phyloP scores from a whole-genome alignment of 352 stramenopile genomes.

The Phytophthora citricola region DNA sequence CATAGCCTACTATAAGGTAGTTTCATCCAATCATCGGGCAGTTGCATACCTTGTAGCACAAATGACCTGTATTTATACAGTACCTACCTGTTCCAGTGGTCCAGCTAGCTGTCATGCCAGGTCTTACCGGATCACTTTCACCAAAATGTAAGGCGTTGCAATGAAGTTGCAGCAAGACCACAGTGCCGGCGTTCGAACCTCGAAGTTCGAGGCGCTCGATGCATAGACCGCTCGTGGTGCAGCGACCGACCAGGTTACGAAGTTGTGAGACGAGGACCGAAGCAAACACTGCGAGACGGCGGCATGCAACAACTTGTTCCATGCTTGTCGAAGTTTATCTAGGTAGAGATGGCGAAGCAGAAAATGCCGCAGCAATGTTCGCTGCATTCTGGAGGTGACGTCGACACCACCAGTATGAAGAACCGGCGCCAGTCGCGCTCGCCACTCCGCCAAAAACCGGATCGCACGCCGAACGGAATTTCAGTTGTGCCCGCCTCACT shows the following conservation, averaged over 20 bases:
- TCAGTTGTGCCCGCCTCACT: constrained; percentile 17
- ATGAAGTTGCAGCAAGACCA: neutral
- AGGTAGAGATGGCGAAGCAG: neutral
- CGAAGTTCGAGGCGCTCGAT: neutral
- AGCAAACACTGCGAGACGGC: neutral
- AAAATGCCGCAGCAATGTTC: neutral
- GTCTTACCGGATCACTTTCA: too few relatives aligned
- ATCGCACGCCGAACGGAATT: neutral
- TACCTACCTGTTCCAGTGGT: too few relatives aligned
- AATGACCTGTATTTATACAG: too few relatives aligned
- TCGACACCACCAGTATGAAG: neutral
- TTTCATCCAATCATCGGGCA: too few relatives aligned
- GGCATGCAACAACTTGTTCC: neutral
- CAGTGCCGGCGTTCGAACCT: neutral
- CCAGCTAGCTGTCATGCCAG: too few relatives aligned
- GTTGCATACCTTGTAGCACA: too few relatives aligned
- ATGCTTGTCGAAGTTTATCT: too few relatives aligned
- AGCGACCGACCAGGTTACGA: constrained; percentile 2
- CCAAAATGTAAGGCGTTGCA: too few relatives aligned
- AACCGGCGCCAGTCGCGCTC: neutral
- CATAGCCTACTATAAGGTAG: too few relatives aligned
- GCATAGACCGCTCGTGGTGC: constrained; percentile 8
- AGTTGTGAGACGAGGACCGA: constrained; percentile 13
- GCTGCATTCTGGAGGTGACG: constrained; percentile 8
- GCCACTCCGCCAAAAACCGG: neutral